These are phyloP conservation scores for Myrmaecium sp. DNA, from an alignment of 2,329 filamentous ascomycete species.

Conservation along the genomic window DNA sequence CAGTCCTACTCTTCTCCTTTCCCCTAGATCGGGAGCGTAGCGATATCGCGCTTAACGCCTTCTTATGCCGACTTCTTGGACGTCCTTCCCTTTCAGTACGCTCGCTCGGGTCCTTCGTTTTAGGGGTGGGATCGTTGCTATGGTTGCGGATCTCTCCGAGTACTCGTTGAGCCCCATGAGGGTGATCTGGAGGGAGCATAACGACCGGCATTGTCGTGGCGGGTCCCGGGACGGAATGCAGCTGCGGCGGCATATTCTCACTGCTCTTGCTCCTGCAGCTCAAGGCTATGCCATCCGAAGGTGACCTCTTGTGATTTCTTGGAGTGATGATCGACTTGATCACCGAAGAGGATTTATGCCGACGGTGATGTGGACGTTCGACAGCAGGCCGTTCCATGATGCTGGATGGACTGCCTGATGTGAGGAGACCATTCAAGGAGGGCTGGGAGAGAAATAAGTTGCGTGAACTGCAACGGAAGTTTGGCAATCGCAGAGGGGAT, in stretches of 20 bases:
- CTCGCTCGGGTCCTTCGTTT: slow-evolving; percentile 18
- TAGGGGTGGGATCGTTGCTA: slow-evolving; percentile 17
- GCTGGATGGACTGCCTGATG: too few species aligned
- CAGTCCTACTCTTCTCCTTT: slow-evolving; percentile 20
- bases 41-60: slow-evolving; percentile 36
- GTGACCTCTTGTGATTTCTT: slow-evolving; percentile 31
- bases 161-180: slow-evolving; percentile 20
- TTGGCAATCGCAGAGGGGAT: too few species aligned
- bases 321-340: slow-evolving; percentile 37
- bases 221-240: slow-evolving; percentile 10
- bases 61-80: slow-evolving; percentile 28
- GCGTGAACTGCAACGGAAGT: too few species aligned
- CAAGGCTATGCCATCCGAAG: slow-evolving; percentile 21
- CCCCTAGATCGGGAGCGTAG: slow-evolving; percentile 34
- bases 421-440: too few species aligned
- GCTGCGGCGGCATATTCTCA: slow-evolving; percentile 7
- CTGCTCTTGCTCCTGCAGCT: slow-evolving; percentile 7
- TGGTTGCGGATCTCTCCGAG: slow-evolving; percentile 18
- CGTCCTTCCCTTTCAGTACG: slow-evolving; percentile 13
- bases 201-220: slow-evolving; percentile 15
- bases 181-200: slow-evolving; percentile 33
- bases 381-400: too few species aligned
- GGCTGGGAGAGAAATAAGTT: too few species aligned
- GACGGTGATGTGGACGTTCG: slow-evolving; percentile 12
- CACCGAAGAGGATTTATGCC: slow-evolving; percentile 28